These are phyloP conservation scores for Sordaria brevicollis DNA, from an alignment of 495 filamentous ascomycete species.

Conservation along the genomic window DNA sequence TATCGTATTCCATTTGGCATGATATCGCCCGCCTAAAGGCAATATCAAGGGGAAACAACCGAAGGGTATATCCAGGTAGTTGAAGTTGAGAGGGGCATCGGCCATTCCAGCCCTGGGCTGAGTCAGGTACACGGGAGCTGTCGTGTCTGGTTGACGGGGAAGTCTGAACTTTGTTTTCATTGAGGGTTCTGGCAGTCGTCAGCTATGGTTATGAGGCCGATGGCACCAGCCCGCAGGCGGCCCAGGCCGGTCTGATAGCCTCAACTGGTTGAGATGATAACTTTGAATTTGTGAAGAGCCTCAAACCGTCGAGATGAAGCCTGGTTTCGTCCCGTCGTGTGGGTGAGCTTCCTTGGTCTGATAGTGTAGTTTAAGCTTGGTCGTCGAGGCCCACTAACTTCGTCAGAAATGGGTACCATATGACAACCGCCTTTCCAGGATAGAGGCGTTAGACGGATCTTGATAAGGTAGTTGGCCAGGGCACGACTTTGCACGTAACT, in stretches of 20 bases:
- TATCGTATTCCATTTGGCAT: neutral
- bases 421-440: neutral
- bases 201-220: neutral
- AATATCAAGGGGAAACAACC: neutral
- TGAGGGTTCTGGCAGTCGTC: neutral
- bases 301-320: neutral
- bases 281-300: neutral
- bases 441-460: neutral
- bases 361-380: neutral
- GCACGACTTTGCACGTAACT: neutral
- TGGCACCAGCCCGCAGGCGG: neutral
- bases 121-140: neutral
- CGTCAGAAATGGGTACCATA: neutral
- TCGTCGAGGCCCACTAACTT: neutral
- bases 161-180: neutral
- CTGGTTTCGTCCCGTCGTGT: neutral
- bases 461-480: neutral
- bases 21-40: neutral
- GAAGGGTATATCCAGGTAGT: neutral
- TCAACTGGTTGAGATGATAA: neutral
- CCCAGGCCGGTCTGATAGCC: neutral
- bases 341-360: neutral
- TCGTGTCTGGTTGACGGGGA: neutral
- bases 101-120: neutral
- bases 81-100: neutral